phyloP scores from a whole-genome alignment of 2,329 filamentous ascomycete genomes.

The Nemania sp. region DNA sequence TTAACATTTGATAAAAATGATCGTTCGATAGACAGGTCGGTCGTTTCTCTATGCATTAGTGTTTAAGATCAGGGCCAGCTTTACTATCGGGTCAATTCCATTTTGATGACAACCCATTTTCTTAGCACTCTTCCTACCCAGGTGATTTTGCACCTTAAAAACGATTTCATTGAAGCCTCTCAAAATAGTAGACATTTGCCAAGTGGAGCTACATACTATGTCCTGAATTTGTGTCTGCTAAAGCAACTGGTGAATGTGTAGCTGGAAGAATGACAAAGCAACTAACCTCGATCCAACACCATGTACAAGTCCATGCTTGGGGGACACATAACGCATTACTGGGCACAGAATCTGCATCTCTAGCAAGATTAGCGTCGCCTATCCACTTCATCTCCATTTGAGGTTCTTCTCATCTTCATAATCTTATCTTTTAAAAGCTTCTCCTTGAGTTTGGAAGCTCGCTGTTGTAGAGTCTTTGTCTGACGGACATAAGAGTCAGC shows the following conservation, averaged over 20 bases:
- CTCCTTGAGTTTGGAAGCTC: slow-evolving; percentile 52
- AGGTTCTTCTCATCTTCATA: slow-evolving; percentile 57
- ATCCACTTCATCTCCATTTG: slow-evolving; percentile 45
- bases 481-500: slow-evolving; percentile 43
- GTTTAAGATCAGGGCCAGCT: no score
- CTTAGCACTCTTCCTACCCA: no score
- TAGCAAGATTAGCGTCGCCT: slow-evolving; percentile 52
- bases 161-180: no score
- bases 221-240: slow-evolving; percentile 1
- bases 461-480: slow-evolving; percentile 45
- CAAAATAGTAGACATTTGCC: no score
- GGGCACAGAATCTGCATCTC: slow-evolving; percentile 40
- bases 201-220: no score
- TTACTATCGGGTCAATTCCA: no score
- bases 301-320: slow-evolving; percentile 16
- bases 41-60: no score
- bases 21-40: no score
- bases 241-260: slow-evolving; percentile 5
- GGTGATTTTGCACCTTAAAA: no score
- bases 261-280: slow-evolving; percentile 16
- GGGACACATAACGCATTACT: slow-evolving; percentile 17
- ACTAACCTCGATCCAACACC: slow-evolving; percentile 34
- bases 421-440: slow-evolving; percentile 57
- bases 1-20: no score
- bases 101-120: no score